Percentiles rank a stretch among this genome's conserved stretches.
These are phyloP conservation scores for Lolium multiflorum DNA, from an alignment of 176 grass and related monocot species.

Conservation along the genomic window DNA sequence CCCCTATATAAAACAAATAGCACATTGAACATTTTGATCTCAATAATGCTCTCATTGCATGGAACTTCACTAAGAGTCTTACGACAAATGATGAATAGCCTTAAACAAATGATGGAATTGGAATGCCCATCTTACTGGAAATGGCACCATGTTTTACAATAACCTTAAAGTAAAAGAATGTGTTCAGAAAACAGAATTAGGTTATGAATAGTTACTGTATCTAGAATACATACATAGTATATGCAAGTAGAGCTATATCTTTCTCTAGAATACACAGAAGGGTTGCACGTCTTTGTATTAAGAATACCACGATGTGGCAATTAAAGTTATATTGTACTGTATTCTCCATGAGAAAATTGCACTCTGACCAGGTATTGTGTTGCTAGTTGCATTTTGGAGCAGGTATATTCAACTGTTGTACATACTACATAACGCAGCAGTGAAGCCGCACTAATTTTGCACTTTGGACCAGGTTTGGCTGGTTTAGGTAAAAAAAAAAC, in stretches of 20 bases:
- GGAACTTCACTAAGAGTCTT: neutral
- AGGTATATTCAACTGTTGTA: neutral
- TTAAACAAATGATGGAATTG: neutral
- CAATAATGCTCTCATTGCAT: slow-evolving; percentile 6
- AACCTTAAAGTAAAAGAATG: slow-evolving; percentile 3
- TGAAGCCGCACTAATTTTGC: neutral
- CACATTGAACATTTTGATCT: neutral
- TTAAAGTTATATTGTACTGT: neutral
- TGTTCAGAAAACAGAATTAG: neutral
- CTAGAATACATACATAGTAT: neutral
- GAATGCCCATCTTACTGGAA: neutral
- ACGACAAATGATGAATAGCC: neutral
- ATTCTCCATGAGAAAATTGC: neutral
- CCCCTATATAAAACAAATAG: slow-evolving; percentile 35
- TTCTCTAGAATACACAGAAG: slow-evolving; percentile 15
- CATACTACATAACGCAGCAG: neutral
- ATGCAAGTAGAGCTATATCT: neutral
- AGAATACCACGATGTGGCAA: neutral
- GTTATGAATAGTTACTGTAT: neutral
- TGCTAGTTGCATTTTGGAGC: slow-evolving; percentile 6
- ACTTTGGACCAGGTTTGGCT: neutral
- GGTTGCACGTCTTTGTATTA: neutral
- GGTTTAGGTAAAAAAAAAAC: neutral
- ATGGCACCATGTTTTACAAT: neutral
- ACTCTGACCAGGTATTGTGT: slow-evolving; percentile 12